Evolutionary conservation across 2,329 filamentous ascomycete genomes (phyloP).

Genomic region (Penicillium nordicum): DNA sequence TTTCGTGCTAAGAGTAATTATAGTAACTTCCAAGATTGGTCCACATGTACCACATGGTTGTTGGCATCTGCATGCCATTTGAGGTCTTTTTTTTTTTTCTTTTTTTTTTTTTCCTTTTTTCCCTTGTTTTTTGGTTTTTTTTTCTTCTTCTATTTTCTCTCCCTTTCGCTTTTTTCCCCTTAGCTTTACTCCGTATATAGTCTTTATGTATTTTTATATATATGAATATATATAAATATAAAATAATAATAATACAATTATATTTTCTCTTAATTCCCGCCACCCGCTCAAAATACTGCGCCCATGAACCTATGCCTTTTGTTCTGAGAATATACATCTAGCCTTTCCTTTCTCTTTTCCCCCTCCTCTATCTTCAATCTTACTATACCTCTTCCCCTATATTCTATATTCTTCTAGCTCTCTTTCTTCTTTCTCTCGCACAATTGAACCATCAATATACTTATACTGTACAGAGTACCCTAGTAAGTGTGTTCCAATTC

Average conservation of each 20-base stretch:
- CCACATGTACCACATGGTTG: slow-evolving; percentile 24
- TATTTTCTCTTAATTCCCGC: background rate
- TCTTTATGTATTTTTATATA: too few relatives aligned
- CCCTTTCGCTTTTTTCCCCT: slow-evolving; percentile 8
- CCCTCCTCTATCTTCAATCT: background rate
- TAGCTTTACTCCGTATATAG: background rate
- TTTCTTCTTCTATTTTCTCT: slow-evolving; percentile 2
- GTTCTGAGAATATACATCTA: background rate
- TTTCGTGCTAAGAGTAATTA: slow-evolving; percentile 9
- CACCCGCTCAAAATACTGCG: slow-evolving; percentile 5
- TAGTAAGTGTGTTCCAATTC: slow-evolving; percentile 7
- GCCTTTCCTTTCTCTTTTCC: background rate
- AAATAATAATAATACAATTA: background rate
- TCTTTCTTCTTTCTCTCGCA: background rate
- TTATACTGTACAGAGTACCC: background rate
- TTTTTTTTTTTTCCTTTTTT: background rate
- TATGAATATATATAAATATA: too few relatives aligned
- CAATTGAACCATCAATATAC: background rate
- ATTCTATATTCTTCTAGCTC: background rate
- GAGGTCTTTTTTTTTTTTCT: background rate
- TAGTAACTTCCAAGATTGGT: slow-evolving; percentile 7
- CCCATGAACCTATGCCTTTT: slow-evolving; percentile 18
- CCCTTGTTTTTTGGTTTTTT: background rate
- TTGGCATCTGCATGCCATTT: slow-evolving; percentile 32
- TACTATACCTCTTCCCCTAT: background rate